Base-by-base conservation (phyloP, 306 rosid genomes). In the Luffa acutangula region DNA sequence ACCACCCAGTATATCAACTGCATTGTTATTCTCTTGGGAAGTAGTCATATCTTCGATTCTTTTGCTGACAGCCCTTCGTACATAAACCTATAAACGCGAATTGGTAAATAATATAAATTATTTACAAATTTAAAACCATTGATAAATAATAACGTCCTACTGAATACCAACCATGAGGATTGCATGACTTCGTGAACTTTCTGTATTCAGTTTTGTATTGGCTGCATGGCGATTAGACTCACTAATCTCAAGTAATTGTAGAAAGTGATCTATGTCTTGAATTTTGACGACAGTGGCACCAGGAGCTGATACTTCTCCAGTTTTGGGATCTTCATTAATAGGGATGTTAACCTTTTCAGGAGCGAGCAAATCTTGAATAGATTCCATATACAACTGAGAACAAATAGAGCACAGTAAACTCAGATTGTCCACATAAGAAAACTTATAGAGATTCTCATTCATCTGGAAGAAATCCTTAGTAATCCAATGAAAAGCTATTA, bases 131-230 rank as follows among this genome's bases (percentile, higher is more conserved):
- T 34, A 8, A 80, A 59, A 12, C 63, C 57, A 43, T 49, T 39
- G 70, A 64, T 42, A 43, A 60, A 14, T 43, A 41, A 25, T 34
- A 39, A 21, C 37, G 42, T 59, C 54, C 43, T 79, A 34, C 42
- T 66, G 59, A 83, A 63, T 11, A 76, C 86, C 42, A 80, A 90
- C 92, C 85, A 81, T 84, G 70, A 90, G 90, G 74, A 90, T 88
- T 36, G 92, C 90, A 45, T 90, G 94, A 84, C 94, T 90, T 41
- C 94, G 88, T 62, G 94, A 90, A 70, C 90, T 88, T 83, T 87
- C 94, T 2, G 90, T 88, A 82, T 90, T 90, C 73, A 90, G 58
- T 84, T 85, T 90, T 21, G 92, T 90, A 70, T 90, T 90, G 54
- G 94, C 87, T 39, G 90, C 92, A 88, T 87, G 83, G 56, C 92